Evolutionary conservation across 148 eudicot species (phyloP).

Genomic region (Arctostaphylos glauca): DNA sequence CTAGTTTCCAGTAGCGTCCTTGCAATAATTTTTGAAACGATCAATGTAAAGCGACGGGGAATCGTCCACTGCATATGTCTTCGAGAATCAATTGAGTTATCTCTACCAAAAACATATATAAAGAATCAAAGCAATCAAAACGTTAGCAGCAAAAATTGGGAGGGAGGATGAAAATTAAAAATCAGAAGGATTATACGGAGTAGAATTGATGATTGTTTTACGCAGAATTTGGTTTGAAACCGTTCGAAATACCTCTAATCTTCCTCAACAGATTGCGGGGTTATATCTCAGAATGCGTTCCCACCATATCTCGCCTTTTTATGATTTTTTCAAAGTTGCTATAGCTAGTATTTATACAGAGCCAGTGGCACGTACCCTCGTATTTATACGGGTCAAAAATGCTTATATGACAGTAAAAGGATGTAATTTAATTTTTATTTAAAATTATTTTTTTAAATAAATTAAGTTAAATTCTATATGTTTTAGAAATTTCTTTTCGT

Average conservation of each 20-base stretch:
- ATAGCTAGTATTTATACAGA: neutral
- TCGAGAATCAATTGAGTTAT: conserved; percentile 55
- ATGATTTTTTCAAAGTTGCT: neutral
- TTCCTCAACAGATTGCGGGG: conserved; percentile 45
- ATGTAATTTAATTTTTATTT: too few relatives aligned
- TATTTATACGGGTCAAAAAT: too few relatives aligned
- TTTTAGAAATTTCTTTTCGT: too few relatives aligned
- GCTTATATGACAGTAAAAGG: too few relatives aligned
- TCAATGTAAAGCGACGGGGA: conserved; percentile 50
- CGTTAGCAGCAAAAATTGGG: neutral
- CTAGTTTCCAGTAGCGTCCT: conserved; percentile 62
- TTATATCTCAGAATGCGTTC: conserved; percentile 35
- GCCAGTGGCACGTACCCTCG: too few relatives aligned
- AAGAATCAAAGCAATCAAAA: neutral
- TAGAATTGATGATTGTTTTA: neutral
- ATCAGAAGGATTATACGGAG: neutral
- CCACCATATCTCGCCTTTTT: conserved; percentile 32
- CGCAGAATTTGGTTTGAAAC: neutral
- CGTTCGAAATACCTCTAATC: conserved; percentile 46
- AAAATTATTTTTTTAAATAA: too few relatives aligned
- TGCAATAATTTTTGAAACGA: conserved; percentile 77
- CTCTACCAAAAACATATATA: conserved; percentile 29
- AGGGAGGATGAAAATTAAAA: too few relatives aligned
- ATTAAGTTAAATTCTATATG: too few relatives aligned
- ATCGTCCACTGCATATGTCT: conserved; percentile 52